A percentile compares a stretch with the other conserved stretches of the same genome.
phyloP scores from a whole-genome alignment of 257 asterid genomes.

The Osmanthus fragrans region DNA sequence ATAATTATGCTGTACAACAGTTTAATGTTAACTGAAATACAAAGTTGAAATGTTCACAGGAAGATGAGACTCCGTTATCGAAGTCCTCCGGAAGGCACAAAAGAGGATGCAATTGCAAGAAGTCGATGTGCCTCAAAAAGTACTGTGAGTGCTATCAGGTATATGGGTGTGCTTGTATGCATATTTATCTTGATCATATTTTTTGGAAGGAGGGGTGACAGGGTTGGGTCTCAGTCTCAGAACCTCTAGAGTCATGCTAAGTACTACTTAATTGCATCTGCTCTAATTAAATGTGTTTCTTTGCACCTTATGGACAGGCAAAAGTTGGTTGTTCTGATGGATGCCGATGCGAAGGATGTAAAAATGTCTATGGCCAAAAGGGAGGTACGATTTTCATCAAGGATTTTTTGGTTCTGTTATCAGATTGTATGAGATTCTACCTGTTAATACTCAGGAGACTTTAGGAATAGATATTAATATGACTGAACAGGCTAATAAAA shows the following conservation, averaged over 20 bases:
- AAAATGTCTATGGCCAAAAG: slow-evolving; percentile 63
- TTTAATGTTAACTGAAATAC: slow-evolving; percentile 15
- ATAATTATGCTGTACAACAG: slow-evolving; percentile 3
- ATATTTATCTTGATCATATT: neutral
- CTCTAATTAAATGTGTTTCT: slow-evolving; percentile 13
- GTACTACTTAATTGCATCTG: neutral
- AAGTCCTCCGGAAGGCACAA: slow-evolving; percentile 75
- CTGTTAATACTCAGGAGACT: neutral
- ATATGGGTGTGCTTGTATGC: slow-evolving; percentile 17
- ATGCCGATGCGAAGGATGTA: slow-evolving; percentile 87
- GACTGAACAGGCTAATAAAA: neutral
- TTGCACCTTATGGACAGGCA: slow-evolving; percentile 44
- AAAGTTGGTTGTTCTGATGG: slow-evolving; percentile 85
- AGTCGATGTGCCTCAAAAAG: slow-evolving; percentile 78
- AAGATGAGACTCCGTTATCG: slow-evolving; percentile 42
- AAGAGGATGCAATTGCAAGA: slow-evolving; percentile 90
- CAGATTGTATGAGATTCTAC: neutral
- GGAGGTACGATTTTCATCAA: slow-evolving; percentile 50
- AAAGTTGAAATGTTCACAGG: slow-evolving; percentile 39
- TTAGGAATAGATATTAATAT: neutral
- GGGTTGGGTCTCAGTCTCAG: neutral
- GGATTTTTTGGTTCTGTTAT: neutral
- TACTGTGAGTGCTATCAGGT: slow-evolving; percentile 95
- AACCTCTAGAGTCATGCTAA: neutral
- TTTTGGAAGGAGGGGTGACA: neutral